Base-by-base conservation (phyloP, 495 filamentous ascomycete genomes). In the Podospora sp. region DNA sequence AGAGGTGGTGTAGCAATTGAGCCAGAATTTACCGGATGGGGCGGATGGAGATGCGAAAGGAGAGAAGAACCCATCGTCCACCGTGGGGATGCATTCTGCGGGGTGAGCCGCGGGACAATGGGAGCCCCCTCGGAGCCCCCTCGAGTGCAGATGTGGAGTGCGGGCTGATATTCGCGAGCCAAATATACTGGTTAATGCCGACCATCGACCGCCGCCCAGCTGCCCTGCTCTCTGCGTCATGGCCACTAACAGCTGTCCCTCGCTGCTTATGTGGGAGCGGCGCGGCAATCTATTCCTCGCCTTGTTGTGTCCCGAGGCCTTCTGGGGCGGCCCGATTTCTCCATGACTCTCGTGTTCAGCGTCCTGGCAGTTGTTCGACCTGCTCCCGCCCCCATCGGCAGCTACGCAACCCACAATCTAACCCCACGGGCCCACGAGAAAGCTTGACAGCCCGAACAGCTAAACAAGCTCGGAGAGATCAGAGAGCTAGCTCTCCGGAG, bases 141-240 rank as follows among this genome's bases (percentile, higher is more conserved):
- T 24, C 59, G 58, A 55, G 51, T 8, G 14, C 20, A 21, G 6
- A 33, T 25, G 20, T n/a, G 49, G 26, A 21, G 25, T 24, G 22
- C 49, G 26, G 61, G 18, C 61, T 50, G 63, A 29, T 26, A 52
- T 22, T 11, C 22, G 12, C 50, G 20, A 26, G 21, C 50, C 67
- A 65, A 69, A 68, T 69, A 69, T 72, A 65, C 64, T 62, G 57
- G 53, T 65, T 62, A 72, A 72, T 72, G 70, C 70, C 65, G 70
- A 63, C 51, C 63, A 7, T 22, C 40, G 33, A 62, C 22, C 40
- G 40, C 49, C 52, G 61, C 61, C 61, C 18, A 50, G 40, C 49
- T 63, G 40, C 46, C 61, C 61, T 63, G 61, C 61, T 36, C 33
- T 52, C 12, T 22, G 29, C 59, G 36, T 62, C 59, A 62, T 62